These are phyloP conservation scores for Zygosaccharomyces lentus DNA, from an alignment of 805 yeast genomes.

Conservation along the genomic window DNA sequence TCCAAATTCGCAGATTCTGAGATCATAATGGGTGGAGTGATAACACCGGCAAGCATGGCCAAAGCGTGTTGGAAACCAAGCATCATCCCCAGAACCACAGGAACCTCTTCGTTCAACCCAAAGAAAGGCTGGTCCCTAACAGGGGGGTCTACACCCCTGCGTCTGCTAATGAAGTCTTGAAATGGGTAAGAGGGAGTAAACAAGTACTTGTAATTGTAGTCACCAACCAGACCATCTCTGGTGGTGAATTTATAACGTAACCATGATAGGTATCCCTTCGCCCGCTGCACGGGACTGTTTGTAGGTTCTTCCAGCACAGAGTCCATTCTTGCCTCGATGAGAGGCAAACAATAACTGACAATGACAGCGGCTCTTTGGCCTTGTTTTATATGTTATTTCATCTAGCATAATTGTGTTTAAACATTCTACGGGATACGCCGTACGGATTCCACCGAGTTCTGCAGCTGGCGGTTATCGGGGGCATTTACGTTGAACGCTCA, in stretches of 20 bases:
- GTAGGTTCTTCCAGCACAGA: slow-evolving; percentile 4
- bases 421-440: background rate
- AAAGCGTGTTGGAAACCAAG: slow-evolving; percentile 85
- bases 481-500: background rate
- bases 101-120: slow-evolving; percentile 75
- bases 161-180: slow-evolving; percentile 24
- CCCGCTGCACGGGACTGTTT: background rate
- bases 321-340: slow-evolving; percentile 1
- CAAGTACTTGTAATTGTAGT: slow-evolving; percentile 73
- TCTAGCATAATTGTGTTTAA: background rate
- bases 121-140: slow-evolving; percentile 64
- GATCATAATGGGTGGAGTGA: slow-evolving; percentile 77
- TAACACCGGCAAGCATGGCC: slow-evolving; percentile 90
- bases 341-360: background rate
- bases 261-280: slow-evolving; percentile 14
- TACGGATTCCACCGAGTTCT: background rate
- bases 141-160: slow-evolving; percentile 41
- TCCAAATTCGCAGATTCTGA: slow-evolving; percentile 58
- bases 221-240: slow-evolving; percentile 78
- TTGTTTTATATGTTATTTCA: background rate
- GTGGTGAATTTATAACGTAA: slow-evolving; percentile 52
- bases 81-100: slow-evolving; percentile 67
- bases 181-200: slow-evolving; percentile 82
- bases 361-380: background rate
- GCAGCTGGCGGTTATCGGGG: slow-evolving; percentile 1